phyloP scores from a whole-genome alignment of 2,329 filamentous ascomycete genomes.

The Trichothecium roseum region DNA sequence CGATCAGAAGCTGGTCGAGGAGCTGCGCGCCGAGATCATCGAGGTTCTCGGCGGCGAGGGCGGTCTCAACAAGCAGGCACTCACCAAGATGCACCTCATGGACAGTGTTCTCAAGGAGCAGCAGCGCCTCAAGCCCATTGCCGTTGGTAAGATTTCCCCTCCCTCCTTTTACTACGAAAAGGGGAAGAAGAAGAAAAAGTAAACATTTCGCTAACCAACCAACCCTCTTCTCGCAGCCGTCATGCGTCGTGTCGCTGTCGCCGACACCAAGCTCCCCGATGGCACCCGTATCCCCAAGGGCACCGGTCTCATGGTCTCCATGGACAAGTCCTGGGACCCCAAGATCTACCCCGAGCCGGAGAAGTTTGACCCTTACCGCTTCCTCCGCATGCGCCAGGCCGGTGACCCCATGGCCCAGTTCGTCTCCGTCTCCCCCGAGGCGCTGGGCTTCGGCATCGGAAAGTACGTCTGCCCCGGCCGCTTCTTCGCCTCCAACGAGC shows the following conservation, averaged over 20 bases:
- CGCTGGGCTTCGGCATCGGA: slow-evolving; percentile 24
- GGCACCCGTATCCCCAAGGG: slow-evolving; percentile 13
- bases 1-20: slow-evolving; percentile 10
- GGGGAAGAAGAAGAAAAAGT: slow-evolving; percentile 9
- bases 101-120: slow-evolving; percentile 15
- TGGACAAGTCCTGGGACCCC: slow-evolving; percentile 15
- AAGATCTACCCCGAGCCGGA: slow-evolving; percentile 13
- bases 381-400: slow-evolving; percentile 15
- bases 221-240: slow-evolving; percentile 3
- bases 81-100: slow-evolving; percentile 13
- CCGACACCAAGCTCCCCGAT: slow-evolving; percentile 6
- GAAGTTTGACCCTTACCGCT: slow-evolving; percentile 16
- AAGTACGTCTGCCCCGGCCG: slow-evolving; percentile 25
- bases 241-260: slow-evolving; percentile 5
- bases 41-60: slow-evolving; percentile 8
- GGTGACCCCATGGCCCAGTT: slow-evolving; percentile 17
- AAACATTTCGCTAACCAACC: slow-evolving; percentile 25
- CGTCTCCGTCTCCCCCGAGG: slow-evolving; percentile 17
- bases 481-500: slow-evolving; percentile 25
- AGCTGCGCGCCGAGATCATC: slow-evolving; percentile 12
- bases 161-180: slow-evolving; percentile 7
- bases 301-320: slow-evolving; percentile 7
- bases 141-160: background rate
- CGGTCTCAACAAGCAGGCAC: slow-evolving; percentile 10
- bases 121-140: slow-evolving; percentile 12